Evolutionary conservation across 345 rosid genomes (phyloP).

Genomic region (Garcia nutans): DNA sequence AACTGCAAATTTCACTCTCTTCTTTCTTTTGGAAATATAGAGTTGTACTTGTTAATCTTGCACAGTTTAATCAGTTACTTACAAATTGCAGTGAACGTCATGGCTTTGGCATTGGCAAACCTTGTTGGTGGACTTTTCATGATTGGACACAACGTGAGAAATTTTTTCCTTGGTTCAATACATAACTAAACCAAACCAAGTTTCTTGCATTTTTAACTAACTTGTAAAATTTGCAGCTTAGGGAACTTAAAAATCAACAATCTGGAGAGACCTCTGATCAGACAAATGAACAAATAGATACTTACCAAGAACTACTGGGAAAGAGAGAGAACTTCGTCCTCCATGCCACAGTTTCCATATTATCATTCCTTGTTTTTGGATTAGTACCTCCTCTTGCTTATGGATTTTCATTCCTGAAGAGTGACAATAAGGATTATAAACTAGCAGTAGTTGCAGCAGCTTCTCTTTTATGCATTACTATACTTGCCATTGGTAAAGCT

Average conservation of each 20-base stretch:
- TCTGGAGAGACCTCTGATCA: neutral
- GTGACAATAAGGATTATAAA: constrained; percentile 17
- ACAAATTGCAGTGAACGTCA: constrained; percentile 9
- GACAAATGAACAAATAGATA: constrained; percentile 13
- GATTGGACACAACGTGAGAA: constrained; percentile 18
- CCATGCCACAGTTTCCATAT: constrained; percentile 17
- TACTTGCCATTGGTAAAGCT: constrained; percentile 27
- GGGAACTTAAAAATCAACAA: constrained; percentile 15
- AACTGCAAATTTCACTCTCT: no score
- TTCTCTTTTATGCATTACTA: constrained; percentile 18
- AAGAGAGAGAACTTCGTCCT: constrained; percentile 10
- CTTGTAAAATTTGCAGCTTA: constrained; percentile 13
- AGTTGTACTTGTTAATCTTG: neutral
- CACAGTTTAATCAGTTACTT: neutral
- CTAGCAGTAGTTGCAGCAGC: constrained; percentile 15
- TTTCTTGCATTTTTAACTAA: neutral
- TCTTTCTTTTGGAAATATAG: neutral
- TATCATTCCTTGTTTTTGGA: constrained; percentile 22
- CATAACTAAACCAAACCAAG: neutral
- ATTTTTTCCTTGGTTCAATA: neutral
- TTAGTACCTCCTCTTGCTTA: constrained; percentile 19
- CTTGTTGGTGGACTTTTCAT: constrained; percentile 20
- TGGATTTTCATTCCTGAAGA: constrained; percentile 16
- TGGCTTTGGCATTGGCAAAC: constrained; percentile 26
- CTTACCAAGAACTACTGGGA: constrained; percentile 12